phyloP scores from a whole-genome alignment of 805 yeast species.

The Metschnikowia santaceciliae region DNA sequence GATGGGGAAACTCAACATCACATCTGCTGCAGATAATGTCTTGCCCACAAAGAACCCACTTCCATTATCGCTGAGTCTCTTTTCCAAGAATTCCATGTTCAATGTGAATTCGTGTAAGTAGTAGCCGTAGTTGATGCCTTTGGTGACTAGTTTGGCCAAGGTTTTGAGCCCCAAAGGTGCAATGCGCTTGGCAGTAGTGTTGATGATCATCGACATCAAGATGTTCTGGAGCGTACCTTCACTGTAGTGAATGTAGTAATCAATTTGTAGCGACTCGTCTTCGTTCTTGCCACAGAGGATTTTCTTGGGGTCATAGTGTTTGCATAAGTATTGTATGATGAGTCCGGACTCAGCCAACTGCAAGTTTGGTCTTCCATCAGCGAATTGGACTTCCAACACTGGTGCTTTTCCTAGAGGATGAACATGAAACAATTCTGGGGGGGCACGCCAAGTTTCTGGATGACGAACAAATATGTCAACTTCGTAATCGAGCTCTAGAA shows the following conservation, averaged over 20 bases:
- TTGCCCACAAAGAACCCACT: slow-evolving; percentile 46
- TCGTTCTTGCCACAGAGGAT: slow-evolving; percentile 35
- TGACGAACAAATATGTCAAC: slow-evolving; percentile 51
- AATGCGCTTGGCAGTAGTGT: slow-evolving; percentile 36
- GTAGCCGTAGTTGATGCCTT: slow-evolving; percentile 45
- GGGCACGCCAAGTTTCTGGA: slow-evolving; percentile 38
- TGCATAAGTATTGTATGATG: slow-evolving; percentile 50
- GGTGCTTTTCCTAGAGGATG: slow-evolving; percentile 69
- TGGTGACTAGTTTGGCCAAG: slow-evolving; percentile 40
- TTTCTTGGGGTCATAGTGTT: slow-evolving; percentile 43
- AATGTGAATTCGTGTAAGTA: slow-evolving; percentile 44
- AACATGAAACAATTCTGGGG: slow-evolving; percentile 41
- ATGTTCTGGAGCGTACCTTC: slow-evolving; percentile 61
- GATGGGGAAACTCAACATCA: slow-evolving; percentile 49
- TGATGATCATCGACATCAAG: slow-evolving; percentile 34
- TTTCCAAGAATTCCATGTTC: slow-evolving; percentile 41
- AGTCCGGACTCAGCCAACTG: slow-evolving; percentile 58
- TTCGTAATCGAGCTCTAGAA: slow-evolving; percentile 52
- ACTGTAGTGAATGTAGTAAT: slow-evolving; percentile 52
- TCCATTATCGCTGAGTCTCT: slow-evolving; percentile 25
- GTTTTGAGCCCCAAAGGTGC: slow-evolving; percentile 49
- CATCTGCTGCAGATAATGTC: slow-evolving; percentile 53
- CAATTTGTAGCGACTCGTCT: slow-evolving; percentile 41
- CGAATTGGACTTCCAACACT: slow-evolving; percentile 40
- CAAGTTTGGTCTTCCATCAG: slow-evolving; percentile 32